Evolutionary conservation across 768 basidiomycete genomes (phyloP), one percentile per base, ranked within the genome.

Genomic region (Kockovaella imperatae): DNA sequence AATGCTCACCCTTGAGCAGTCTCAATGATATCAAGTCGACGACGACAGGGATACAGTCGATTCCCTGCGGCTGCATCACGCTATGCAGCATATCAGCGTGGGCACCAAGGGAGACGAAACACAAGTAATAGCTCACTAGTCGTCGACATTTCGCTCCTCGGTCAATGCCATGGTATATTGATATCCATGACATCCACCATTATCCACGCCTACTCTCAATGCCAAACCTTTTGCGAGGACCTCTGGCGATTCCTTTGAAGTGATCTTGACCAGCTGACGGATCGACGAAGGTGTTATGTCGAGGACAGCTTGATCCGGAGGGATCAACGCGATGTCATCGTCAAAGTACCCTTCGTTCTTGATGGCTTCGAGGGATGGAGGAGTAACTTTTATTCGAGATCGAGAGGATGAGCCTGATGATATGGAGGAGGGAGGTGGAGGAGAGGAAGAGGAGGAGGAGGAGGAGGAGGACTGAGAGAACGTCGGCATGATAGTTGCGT

Each of bases 121-220:
- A 30, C 26, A n/a, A 31, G 15, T 5, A 34, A 1, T 32, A 75
- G n/a, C 87, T 67, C 67, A 91, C 90, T 90, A 95, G 72, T 95
- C 90, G 54, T 90, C 88, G 4, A 76, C 75, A 24, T 77, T 74
- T 14, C 76, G 75, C 35, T 73, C 71, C 30, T 75, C 76, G 2
- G 85, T 83, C 3, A 96, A 77, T 47, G 84, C 81, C 78, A 97
- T 80, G 58, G 86, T 91, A 71, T 96, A 95, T 62, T 95, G 89
- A 70, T 96, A 96, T 30, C 93, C 93, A 67, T 97, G 91, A 64
- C 93, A 97, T 17, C 93, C 93, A 10, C 93, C 93, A 10, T 84
- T 87, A 61, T 95, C 89, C 21, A 96, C 88, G 1, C 81, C 75
- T 55, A 97, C 77, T 54, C 90, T 76, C 20, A 96, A 75, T 3